Conservation (phyloP, 345 rosid species). For the Moricandia arvensis region DNA sequence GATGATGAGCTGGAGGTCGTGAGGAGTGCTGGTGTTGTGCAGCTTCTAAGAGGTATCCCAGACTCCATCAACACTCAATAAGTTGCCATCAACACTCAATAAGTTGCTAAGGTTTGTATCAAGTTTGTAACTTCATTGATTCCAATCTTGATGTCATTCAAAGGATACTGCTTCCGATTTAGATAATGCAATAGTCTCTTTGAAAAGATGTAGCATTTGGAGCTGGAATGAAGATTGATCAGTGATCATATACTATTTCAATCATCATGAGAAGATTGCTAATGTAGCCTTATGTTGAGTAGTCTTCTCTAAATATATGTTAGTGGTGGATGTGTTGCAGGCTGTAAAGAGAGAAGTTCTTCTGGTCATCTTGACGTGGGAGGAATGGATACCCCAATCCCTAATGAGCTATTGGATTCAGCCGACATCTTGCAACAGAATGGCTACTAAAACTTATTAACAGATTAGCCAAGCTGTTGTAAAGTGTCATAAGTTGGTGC, state of each 20-base stretch:
- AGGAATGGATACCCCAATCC: conserved; percentile 83
- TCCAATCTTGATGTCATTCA: background rate
- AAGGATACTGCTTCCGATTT: background rate
- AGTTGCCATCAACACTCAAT: conserved; percentile 76
- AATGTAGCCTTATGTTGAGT: background rate
- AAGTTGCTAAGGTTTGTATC: conserved; percentile 70
- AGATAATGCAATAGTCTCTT: background rate
- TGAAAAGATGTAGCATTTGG: too few species aligned
- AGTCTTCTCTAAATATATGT: background rate
- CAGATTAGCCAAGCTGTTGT: conserved; percentile 65
- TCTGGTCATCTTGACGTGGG: conserved; percentile 91
- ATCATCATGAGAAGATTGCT: background rate
- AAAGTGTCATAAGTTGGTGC: conserved; percentile 66
- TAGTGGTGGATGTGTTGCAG: conserved; percentile 39
- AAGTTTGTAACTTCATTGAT: background rate
- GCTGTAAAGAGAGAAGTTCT: conserved; percentile 68
- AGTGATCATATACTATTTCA: too few species aligned
- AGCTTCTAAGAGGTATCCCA: conserved; percentile 90
- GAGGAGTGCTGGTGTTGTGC: conserved; percentile 75
- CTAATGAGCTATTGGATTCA: conserved; percentile 57
- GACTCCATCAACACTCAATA: conserved; percentile 72
- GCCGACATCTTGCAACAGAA: conserved; percentile 83
- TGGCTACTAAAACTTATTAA: conserved; percentile 72
- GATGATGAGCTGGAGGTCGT: conserved; percentile 61
- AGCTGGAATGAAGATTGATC: too few species aligned